phyloP scores from a whole-genome alignment of 495 filamentous ascomycete species.

The Trichoderma reesei region DNA sequence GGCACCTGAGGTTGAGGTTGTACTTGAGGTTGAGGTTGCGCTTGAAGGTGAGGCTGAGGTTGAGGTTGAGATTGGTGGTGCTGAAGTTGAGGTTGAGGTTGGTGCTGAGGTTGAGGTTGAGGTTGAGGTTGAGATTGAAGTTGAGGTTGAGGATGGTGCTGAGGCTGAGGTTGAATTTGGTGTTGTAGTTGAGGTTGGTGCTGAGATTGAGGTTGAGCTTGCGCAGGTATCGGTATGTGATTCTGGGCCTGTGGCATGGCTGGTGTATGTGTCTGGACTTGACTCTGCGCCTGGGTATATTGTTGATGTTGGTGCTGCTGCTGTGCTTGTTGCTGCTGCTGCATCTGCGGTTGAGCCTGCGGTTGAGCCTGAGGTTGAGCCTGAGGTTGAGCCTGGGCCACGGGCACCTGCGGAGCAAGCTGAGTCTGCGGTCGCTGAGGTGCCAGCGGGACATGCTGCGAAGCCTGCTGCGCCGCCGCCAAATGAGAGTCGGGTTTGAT shows the following conservation, averaged over 20 bases:
- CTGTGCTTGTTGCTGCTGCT: background rate
- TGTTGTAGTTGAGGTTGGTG: background rate
- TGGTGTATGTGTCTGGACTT: background rate
- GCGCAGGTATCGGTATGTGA: background rate
- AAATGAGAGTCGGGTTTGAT: background rate
- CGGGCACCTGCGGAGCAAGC: conserved; percentile 7
- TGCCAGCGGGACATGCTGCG: background rate
- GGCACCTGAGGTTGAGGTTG: too few relatives aligned
- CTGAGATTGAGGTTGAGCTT: background rate
- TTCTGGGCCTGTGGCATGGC: background rate
- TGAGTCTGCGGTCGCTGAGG: conserved; percentile 4
- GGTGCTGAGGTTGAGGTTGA: too few relatives aligned
- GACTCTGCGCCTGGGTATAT: background rate
- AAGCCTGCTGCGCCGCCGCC: background rate
- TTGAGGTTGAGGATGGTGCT: background rate
- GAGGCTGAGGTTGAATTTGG: background rate
- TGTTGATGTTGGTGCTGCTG: background rate
- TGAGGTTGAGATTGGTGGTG: too few relatives aligned
- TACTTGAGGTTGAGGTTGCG: too few relatives aligned
- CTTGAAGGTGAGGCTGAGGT: too few relatives aligned
- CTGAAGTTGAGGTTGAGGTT: too few relatives aligned
- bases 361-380: background rate
- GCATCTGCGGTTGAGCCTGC: background rate
- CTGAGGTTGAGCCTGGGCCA: background rate
- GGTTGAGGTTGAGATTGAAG: too few relatives aligned